phyloP scores from a whole-genome alignment of 495 filamentous ascomycete genomes.

The Niebla homalea region DNA sequence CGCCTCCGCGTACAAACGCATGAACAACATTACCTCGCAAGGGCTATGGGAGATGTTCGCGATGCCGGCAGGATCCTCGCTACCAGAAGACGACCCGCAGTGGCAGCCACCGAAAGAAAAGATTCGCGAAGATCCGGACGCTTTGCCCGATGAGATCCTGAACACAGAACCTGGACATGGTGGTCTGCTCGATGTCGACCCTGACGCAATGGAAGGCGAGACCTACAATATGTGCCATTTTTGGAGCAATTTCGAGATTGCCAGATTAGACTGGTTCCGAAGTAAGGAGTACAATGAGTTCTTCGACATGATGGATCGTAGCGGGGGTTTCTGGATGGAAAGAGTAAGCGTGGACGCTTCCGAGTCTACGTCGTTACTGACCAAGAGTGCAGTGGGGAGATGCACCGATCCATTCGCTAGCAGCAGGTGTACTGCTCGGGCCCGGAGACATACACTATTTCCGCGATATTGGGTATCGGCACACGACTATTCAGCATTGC shows the following conservation, averaged over 20 bases:
- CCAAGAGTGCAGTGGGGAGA: constrained; percentile 70
- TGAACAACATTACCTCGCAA: constrained; percentile 78
- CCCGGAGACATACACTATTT: constrained; percentile 93
- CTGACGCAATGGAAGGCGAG: constrained; percentile 92
- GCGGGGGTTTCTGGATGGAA: constrained; percentile 98
- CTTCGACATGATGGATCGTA: constrained; percentile 98
- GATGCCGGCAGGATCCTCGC: constrained; percentile 50
- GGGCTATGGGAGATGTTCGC: constrained; percentile 99
- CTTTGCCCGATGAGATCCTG: constrained; percentile 70
- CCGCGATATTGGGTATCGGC: constrained; percentile 96
- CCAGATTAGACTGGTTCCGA: constrained; percentile 84
- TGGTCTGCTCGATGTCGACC: constrained; percentile 66
- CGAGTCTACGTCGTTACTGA: constrained; percentile 16
- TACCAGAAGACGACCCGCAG: constrained; percentile 47
- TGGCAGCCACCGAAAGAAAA: constrained; percentile 41
- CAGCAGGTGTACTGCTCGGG: constrained; percentile 73
- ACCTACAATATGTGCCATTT: constrained; percentile 99
- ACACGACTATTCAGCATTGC: constrained; percentile 98
- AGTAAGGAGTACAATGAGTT: constrained; percentile 96
- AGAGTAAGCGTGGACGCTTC: constrained; percentile 45
- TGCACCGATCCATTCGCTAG: constrained; percentile 95
- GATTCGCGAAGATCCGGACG: neutral
- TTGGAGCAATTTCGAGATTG: constrained; percentile 99
- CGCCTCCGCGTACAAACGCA: constrained; percentile 95
- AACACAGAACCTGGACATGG: constrained; percentile 60